These are phyloP conservation scores for Botrytis porri DNA, from an alignment of 2,329 filamentous ascomycete genomes.

Conservation along the genomic window DNA sequence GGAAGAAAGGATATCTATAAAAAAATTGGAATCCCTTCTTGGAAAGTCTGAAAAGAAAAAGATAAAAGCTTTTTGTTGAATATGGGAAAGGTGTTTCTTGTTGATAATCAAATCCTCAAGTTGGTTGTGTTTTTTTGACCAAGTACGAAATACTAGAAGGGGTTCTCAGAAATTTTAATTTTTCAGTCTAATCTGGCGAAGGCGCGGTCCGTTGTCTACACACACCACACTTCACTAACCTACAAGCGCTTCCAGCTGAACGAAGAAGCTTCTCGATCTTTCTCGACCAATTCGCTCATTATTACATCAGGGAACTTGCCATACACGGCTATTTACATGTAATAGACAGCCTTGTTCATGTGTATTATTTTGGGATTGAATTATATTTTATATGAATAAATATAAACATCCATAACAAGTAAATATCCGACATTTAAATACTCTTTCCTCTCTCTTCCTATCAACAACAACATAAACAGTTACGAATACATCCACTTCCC, in stretches of 20 bases:
- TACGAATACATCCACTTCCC: too few species aligned
- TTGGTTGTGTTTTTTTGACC: background rate
- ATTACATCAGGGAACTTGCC: background rate
- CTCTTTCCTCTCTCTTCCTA: background rate
- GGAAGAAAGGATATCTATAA: slow-evolving; percentile 1
- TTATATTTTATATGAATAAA: background rate
- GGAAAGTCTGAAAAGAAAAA: slow-evolving; percentile 1
- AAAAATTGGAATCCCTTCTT: background rate
- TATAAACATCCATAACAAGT: background rate
- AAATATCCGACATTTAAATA: too few species aligned
- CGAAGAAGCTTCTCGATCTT: slow-evolving; percentile 22
- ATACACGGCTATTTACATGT: background rate
- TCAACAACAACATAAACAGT: background rate
- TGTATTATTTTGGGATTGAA: background rate
- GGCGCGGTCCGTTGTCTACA: slow-evolving; percentile 9
- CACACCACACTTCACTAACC: background rate
- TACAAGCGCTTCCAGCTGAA: slow-evolving; percentile 1
- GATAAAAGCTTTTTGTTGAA: background rate
- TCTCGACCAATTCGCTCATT: background rate
- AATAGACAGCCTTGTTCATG: background rate
- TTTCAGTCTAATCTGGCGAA: slow-evolving; percentile 12
- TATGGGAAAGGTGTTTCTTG: background rate
- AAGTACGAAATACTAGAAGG: background rate
- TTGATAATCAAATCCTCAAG: background rate
- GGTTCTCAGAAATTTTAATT: slow-evolving; percentile 6